A percentile compares a stretch with the other conserved stretches of the same genome.
phyloP scores from a whole-genome alignment of 805 yeast genomes.

The Metschnikowia drakensbergensis region DNA sequence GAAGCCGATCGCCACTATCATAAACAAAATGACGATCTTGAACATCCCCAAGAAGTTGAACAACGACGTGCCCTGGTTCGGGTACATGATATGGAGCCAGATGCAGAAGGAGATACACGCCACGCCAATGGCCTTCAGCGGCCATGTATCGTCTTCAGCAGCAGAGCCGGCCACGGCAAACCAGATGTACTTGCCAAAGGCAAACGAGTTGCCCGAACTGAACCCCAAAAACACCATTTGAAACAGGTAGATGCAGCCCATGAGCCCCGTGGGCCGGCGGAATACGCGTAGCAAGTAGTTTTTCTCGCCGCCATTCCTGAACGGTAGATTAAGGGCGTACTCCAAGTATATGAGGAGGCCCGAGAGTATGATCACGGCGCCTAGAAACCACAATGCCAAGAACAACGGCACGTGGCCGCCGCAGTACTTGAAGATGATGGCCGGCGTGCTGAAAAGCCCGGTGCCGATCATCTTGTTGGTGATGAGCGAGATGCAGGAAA shows the following conservation, averaged over 20 bases:
- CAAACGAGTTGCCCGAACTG: constrained; percentile 60
- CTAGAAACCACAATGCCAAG: constrained; percentile 31
- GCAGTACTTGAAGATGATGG: constrained; percentile 54
- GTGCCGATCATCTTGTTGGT: constrained; percentile 72
- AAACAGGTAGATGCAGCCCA: constrained; percentile 44
- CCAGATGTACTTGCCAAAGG: constrained; percentile 58
- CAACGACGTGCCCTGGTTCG: constrained; percentile 47
- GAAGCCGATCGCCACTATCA: constrained; percentile 48
- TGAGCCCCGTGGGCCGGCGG: constrained; percentile 29
- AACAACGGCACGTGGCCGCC: constrained; percentile 37
- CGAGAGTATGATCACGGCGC: constrained; percentile 36
- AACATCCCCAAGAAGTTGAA: constrained; percentile 53
- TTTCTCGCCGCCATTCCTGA: constrained; percentile 41
- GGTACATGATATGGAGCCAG: constrained; percentile 46
- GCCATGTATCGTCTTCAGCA: constrained; percentile 24
- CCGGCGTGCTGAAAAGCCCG: constrained; percentile 67
- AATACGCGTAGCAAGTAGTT: constrained; percentile 37
- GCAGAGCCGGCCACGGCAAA: constrained; percentile 30
- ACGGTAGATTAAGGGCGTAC: constrained; percentile 39
- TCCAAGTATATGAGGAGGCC: constrained; percentile 41
- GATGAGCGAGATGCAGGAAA: constrained; percentile 44
- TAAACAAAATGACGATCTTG: constrained; percentile 47
- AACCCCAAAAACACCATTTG: constrained; percentile 56
- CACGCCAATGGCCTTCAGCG: constrained; percentile 48
- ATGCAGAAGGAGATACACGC: constrained; percentile 44